Evolutionary conservation across 1,139 yeast species (phyloP).

Genomic region (Scheffersomyces segobiensis): DNA sequence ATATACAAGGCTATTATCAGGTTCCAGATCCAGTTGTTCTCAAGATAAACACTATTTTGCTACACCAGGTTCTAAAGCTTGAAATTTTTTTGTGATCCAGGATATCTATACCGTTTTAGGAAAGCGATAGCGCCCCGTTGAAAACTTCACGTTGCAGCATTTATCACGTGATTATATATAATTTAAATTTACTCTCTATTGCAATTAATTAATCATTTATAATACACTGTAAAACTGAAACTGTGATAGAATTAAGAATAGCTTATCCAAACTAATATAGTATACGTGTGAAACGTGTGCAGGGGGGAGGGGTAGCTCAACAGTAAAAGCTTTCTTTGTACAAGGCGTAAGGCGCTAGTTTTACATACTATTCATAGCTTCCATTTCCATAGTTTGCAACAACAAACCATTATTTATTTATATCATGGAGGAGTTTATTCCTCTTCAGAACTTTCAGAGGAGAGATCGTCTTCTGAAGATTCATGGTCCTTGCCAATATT

Average conservation of each 20-base stretch:
- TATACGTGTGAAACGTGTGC: not conserved
- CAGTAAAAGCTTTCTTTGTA: not conserved
- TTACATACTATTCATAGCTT: not conserved
- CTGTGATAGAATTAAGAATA: constrained; percentile 2
- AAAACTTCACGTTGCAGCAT: not conserved
- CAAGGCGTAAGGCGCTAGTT: not conserved
- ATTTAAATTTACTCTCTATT: not conserved
- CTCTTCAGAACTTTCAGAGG: constrained; percentile 67
- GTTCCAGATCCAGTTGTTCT: not conserved
- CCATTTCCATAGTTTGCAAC: not conserved
- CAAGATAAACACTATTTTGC: not conserved
- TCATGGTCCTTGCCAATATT: constrained; percentile 28
- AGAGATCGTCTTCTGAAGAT: constrained; percentile 37
- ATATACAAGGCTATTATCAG: not conserved
- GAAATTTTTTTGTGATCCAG: not conserved
- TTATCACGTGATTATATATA: not conserved
- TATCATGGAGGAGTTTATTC: constrained; percentile 32
- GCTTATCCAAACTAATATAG: not conserved
- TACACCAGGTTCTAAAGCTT: not conserved
- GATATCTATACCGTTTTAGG: not conserved
- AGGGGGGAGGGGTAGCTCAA: not conserved
- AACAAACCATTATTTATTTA: not conserved
- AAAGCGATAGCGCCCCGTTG: not conserved
- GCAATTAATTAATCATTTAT: not conserved
- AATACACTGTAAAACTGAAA: constrained; percentile 8